Conservation (phyloP, 805 yeast species). For the Candida patagonica region DNA sequence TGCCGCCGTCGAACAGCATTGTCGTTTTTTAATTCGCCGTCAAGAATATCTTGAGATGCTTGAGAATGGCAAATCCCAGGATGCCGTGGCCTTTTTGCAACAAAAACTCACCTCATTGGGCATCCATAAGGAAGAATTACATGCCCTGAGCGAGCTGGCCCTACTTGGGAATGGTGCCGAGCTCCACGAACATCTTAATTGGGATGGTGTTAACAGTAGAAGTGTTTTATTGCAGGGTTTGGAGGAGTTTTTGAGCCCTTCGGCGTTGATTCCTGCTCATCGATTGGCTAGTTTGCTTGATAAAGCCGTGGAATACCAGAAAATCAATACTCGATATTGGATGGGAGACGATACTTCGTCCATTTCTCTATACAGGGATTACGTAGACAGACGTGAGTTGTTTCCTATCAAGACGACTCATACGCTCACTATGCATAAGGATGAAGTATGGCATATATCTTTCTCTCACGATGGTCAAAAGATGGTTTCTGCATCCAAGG, state of each 20-base stretch:
- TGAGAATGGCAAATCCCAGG: slow-evolving; percentile 23
- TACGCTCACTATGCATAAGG: slow-evolving; percentile 42
- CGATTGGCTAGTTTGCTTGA: slow-evolving; percentile 41
- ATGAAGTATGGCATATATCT: slow-evolving; percentile 78
- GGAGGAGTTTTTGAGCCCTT: slow-evolving; percentile 40
- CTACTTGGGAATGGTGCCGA: slow-evolving; percentile 25
- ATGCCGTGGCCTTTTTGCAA: slow-evolving; percentile 33
- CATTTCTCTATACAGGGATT: slow-evolving; percentile 29
- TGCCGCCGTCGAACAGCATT: slow-evolving; percentile 7
- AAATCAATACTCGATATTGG: slow-evolving; percentile 25
- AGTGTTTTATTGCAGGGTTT: slow-evolving; percentile 34
- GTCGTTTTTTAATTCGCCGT: slow-evolving; percentile 31
- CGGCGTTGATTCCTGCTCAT: slow-evolving; percentile 43
- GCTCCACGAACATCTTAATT: slow-evolving; percentile 24
- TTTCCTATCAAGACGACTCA: slow-evolving; percentile 33
- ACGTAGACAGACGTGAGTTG: slow-evolving; percentile 19
- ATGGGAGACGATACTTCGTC: not conserved
- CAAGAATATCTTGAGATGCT: slow-evolving; percentile 37
- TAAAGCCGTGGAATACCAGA: slow-evolving; percentile 44
- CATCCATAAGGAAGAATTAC: slow-evolving; percentile 21
- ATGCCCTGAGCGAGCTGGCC: slow-evolving; percentile 20
- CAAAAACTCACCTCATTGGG: slow-evolving; percentile 28
- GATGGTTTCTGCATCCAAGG: slow-evolving; percentile 71
- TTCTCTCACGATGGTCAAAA: slow-evolving; percentile 71
- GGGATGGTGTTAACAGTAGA: slow-evolving; percentile 34